These are phyloP conservation scores for Basipetospora chlamydospora DNA, from an alignment of 2,329 filamentous ascomycete genomes.

Conservation along the genomic window DNA sequence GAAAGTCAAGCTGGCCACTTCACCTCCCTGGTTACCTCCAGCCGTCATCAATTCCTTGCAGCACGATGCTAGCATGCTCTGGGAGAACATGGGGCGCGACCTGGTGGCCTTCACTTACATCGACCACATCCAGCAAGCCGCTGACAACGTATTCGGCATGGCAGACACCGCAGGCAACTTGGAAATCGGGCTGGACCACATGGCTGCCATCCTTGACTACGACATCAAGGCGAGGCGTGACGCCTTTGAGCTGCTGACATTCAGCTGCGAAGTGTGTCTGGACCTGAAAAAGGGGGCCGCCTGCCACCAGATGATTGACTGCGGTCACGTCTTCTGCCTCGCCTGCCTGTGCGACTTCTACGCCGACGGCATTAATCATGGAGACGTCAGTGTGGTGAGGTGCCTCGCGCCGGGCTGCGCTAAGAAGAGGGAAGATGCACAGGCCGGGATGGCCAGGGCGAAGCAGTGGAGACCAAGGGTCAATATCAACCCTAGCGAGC, in stretches of 20 bases:
- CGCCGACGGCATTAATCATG: slow-evolving; percentile 72
- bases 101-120: slow-evolving; percentile 49
- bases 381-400: slow-evolving; percentile 63
- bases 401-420: slow-evolving; percentile 72
- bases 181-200: slow-evolving; percentile 39
- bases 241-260: slow-evolving; percentile 71
- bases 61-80: slow-evolving; percentile 34
- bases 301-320: slow-evolving; percentile 72
- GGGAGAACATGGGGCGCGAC: slow-evolving; percentile 47
- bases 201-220: slow-evolving; percentile 62
- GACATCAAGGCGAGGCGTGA: slow-evolving; percentile 60
- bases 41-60: slow-evolving; percentile 34
- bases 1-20: slow-evolving; percentile 32
- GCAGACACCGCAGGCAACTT: slow-evolving; percentile 32
- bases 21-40: slow-evolving; percentile 41
- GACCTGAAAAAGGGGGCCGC: slow-evolving; percentile 78
- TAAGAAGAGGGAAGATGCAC: slow-evolving; percentile 31
- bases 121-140: slow-evolving; percentile 44
- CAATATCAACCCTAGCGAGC: slow-evolving; percentile 66
- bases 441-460: slow-evolving; percentile 3
- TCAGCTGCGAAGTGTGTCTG: slow-evolving; percentile 78
- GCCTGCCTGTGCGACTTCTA: slow-evolving; percentile 85
- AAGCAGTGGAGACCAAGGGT: slow-evolving; percentile 41
- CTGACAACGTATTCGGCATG: slow-evolving; percentile 46
- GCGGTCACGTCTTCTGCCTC: slow-evolving; percentile 82